These are phyloP conservation scores for Glomus cerebriforme DNA, from an alignment of 192 early-diverging fungal species.

Conservation along the genomic window DNA sequence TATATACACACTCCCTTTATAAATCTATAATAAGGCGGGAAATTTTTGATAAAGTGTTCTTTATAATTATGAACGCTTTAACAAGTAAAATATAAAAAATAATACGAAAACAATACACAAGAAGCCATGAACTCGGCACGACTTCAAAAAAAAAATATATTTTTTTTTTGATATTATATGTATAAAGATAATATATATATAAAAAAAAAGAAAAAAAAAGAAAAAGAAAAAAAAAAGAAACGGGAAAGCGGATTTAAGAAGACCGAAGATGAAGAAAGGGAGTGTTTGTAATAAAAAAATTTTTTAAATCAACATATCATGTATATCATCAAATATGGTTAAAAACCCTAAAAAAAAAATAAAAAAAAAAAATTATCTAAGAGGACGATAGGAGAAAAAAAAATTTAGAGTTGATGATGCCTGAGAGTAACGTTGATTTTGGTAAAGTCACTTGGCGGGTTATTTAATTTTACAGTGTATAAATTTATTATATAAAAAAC, in stretches of 20 bases:
- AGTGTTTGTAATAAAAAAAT: constrained; percentile 13
- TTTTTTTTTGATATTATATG: constrained; percentile 6
- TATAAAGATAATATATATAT: not conserved
- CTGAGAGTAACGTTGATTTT: constrained; percentile 16
- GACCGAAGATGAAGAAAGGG: constrained; percentile 20
- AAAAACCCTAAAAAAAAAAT: constrained; percentile 5
- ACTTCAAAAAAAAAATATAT: constrained; percentile 1
- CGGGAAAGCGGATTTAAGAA: not conserved
- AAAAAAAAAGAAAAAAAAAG: not conserved
- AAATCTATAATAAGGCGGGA: constrained; percentile 8
- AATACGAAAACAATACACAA: constrained; percentile 11
- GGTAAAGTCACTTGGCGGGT: constrained; percentile 15
- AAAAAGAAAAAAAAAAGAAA: not conserved
- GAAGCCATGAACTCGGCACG: constrained; percentile 22
- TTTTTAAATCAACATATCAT: not conserved
- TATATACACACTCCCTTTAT: constrained; percentile 23
- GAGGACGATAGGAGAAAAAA: not conserved
- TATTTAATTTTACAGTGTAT: not conserved
- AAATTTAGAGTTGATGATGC: constrained; percentile 21
- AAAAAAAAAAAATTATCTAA: constrained; percentile 26
- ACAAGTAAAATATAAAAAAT: not conserved
- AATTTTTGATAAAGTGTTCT: constrained; percentile 2
- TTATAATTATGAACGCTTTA: constrained; percentile 5
- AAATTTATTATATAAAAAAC: not conserved
- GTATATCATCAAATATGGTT: constrained; percentile 16